Percentiles rank a stretch among this genome's conserved stretches.
These are phyloP conservation scores for Calonectria ilicicola DNA, from an alignment of 2,329 filamentous ascomycete species.

Conservation along the genomic window DNA sequence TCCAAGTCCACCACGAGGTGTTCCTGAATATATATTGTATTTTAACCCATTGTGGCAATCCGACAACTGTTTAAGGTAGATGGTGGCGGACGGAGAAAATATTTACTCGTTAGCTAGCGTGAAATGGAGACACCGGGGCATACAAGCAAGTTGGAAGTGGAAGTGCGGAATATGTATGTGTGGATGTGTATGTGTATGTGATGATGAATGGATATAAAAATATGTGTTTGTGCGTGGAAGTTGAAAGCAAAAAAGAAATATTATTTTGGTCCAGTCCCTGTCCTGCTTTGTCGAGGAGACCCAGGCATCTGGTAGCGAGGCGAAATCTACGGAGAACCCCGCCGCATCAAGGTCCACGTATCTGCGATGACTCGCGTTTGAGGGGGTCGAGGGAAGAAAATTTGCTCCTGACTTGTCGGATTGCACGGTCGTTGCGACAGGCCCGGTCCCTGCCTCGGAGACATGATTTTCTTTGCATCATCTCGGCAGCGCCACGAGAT, in stretches of 20 bases:
- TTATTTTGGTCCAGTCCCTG: not conserved
- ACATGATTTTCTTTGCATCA: not conserved
- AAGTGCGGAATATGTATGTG: not conserved
- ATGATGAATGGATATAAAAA: too few relatives aligned
- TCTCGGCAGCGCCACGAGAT: not conserved
- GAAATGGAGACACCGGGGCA: not conserved
- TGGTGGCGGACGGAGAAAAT: not conserved
- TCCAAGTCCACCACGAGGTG: slow-evolving; percentile 20
- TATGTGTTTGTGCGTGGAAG: too few relatives aligned
- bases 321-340: slow-evolving; percentile 3
- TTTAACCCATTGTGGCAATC: not conserved
- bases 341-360: not conserved
- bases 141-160: not conserved
- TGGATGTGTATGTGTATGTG: not conserved
- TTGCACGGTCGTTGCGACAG: slow-evolving; percentile 4
- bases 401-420: not conserved
- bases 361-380: slow-evolving; percentile 9
- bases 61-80: not conserved
- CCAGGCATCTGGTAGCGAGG: slow-evolving; percentile 4
- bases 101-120: not conserved
- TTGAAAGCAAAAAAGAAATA: too few relatives aligned
- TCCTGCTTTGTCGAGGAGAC: not conserved
- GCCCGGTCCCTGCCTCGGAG: slow-evolving; percentile 7
- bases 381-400: not conserved
- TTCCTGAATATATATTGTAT: not conserved